Evolutionary conservation across 257 asterid species (phyloP).

Genomic region (Solanum chmielewskii): DNA sequence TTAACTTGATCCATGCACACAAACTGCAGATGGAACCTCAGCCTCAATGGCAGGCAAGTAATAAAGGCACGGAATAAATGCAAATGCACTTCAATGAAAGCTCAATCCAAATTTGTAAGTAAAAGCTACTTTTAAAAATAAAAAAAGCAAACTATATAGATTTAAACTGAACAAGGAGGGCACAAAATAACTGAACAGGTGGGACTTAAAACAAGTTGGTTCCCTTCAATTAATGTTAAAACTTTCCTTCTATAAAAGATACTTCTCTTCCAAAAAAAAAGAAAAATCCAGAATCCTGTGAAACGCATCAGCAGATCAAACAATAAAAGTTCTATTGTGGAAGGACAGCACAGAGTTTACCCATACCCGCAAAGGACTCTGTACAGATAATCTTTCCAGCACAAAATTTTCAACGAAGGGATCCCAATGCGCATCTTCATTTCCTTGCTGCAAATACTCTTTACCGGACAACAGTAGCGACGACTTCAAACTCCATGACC

Average conservation of each 20-base stretch:
- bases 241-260: not conserved
- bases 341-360: constrained; percentile 29
- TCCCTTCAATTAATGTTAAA: not conserved
- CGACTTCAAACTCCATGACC: constrained; percentile 78
- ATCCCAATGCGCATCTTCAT: constrained; percentile 52
- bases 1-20: not conserved
- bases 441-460: constrained; percentile 23
- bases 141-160: not conserved
- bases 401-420: constrained; percentile 97
- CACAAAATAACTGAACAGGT: not conserved
- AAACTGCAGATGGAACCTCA: not conserved
- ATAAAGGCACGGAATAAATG: not conserved
- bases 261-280: not conserved
- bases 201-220: not conserved
- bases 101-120: not conserved
- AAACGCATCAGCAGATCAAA: not conserved
- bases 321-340: not conserved
- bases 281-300: not conserved
- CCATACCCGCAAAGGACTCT: constrained; percentile 97
- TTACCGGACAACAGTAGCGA: constrained; percentile 70
- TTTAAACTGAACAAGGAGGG: not conserved
- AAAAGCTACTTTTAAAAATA: not conserved
- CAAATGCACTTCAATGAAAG: not conserved
- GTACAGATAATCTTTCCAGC: constrained; percentile 82
- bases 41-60: not conserved